Evolutionary conservation across 805 yeast genomes (phyloP), one percentile per base, ranked within the genome.

Genomic region (Metschnikowia dekortorum): DNA sequence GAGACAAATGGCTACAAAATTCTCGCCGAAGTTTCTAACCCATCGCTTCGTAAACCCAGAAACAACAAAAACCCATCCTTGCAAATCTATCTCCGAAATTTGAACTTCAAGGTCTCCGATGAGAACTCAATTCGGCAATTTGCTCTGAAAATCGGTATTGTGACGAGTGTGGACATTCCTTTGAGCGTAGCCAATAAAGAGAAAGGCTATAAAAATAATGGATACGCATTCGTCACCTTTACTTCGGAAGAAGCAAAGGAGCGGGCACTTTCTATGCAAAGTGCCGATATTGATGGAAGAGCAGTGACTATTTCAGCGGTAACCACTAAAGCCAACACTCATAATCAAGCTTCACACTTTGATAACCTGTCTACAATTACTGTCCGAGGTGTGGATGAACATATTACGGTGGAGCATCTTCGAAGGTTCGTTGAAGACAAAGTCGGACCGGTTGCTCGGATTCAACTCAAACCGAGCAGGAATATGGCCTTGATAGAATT

Each of bases 201-300:
- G 4, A 64, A 66, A 7, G 68, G 64, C 1, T 59, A 69, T 7
- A 54, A 60, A 13, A 76, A 83, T 59, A 81, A 80, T 42, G 91
- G 92, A 0, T 83, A 76, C 62, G 96, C 85, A 0, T 86, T 87
- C 60, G 66, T 87, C 0, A 69, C 79, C 0, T 86, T 81, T 56
- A 50, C 59, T 2, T 64, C 65, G 0, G 61, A 64, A 8, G 73
- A 70, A 1, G 75, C 73, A 2, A 87, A 89, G 0, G 59, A 65
- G 0, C 61, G 61, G 3, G 82, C 89, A 0, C 54, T 83, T 1
- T 38, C 55, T 10, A 60, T 75, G 43, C 71, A 82, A 53, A 69
- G 73, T 8, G 56, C 66, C 0, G 63, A 66, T 3, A 53, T 85
- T 1, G 72, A 71, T 37, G 83, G 77, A 0, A 64, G 87, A 39